Base-by-base conservation (phyloP, 148 eudicot species). In the Tetragonia tetragonoides region DNA sequence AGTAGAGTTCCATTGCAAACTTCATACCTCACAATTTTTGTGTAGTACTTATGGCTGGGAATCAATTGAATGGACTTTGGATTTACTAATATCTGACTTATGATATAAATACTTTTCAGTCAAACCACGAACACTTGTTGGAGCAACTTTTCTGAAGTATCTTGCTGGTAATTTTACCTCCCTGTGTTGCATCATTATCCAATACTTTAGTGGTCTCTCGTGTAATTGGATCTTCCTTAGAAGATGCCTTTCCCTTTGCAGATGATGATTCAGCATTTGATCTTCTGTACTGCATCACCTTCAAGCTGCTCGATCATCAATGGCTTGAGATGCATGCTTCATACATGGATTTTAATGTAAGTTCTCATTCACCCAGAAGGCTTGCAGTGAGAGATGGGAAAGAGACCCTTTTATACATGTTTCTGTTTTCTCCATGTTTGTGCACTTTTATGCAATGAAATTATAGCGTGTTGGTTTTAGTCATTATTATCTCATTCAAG, bases 261-360 rank as follows among this genome's bases (percentile, higher is more conserved):
- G 99, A 95, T 75, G 86, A 92, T 81, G 97, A 88, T 67, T 87
- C 89, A 9, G 99, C 99, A 73, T 95, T 95, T 73, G 97, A 95
- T 85, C 87, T 91, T 70, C 93, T 95, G 44, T 95, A 95, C 68
- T 95, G 97, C 84, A 93, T 95, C 80, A 82, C 97, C 49, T 95
- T 95, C 89, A 93, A 88, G 88, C 82, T 93, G 83, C 93, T 95
- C 83, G 99, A 95, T 77, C 85, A 86, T 82, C 90, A 84, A 78
- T 95, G 99, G 99, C 99, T 95, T 75, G 81, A 87, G 76, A 93
- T 95, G 99, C 97, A 79, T 77, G 99, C 99, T 63, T 95, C 99
- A 66, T 95, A 95, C 86, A 95, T 95, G 99, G 99, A 95, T 87
- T 95, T 95, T 83, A 95, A 95, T 83, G 99, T 95, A 88, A 81